phyloP scores from a whole-genome alignment of 1,284 basidiomycete species.

The Apiotrichum akiyoshidainum region DNA sequence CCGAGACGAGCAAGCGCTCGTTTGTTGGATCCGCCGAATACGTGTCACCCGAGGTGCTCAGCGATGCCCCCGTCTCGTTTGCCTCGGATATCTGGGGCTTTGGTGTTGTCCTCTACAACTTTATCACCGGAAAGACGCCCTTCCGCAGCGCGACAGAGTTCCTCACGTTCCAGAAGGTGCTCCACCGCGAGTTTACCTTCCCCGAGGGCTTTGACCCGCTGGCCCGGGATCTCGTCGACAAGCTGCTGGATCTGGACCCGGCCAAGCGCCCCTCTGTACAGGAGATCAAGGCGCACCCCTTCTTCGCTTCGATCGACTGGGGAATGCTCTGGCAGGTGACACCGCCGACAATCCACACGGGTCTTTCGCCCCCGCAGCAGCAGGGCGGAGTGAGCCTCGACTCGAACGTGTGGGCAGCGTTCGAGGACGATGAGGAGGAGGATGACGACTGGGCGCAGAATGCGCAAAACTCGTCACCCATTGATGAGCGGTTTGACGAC shows the following conservation, averaged over 20 bases:
- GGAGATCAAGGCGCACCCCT: constrained; percentile 69
- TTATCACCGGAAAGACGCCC: constrained; percentile 56
- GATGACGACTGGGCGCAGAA: no score
- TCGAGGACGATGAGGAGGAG: constrained; percentile 40
- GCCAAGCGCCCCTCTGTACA: constrained; percentile 58
- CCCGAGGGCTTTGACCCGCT: constrained; percentile 53
- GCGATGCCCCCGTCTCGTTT: constrained; percentile 58
- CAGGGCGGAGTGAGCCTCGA: constrained; percentile 26
- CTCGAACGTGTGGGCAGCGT: constrained; percentile 44
- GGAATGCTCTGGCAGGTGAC: constrained; percentile 64
- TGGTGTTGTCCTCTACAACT: constrained; percentile 57
- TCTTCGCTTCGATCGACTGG: constrained; percentile 71
- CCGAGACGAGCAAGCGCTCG: constrained; percentile 53
- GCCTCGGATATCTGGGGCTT: constrained; percentile 59
- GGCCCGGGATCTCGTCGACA: constrained; percentile 53
- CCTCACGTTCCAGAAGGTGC: constrained; percentile 59
- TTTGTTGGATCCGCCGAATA: constrained; percentile 98
- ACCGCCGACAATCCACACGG: constrained; percentile 50
- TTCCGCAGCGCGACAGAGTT: constrained; percentile 59
- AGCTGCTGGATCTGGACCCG: constrained; percentile 61
- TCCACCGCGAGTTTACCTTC: constrained; percentile 54
- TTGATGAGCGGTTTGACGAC: constrained; percentile 19
- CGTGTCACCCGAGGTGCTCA: constrained; percentile 86
- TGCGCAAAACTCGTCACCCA: neutral
- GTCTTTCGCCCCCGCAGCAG: constrained; percentile 36